These are phyloP conservation scores for Taphrina sp. DNA, from an alignment of 1,139 yeast genomes.

Conservation along the genomic window DNA sequence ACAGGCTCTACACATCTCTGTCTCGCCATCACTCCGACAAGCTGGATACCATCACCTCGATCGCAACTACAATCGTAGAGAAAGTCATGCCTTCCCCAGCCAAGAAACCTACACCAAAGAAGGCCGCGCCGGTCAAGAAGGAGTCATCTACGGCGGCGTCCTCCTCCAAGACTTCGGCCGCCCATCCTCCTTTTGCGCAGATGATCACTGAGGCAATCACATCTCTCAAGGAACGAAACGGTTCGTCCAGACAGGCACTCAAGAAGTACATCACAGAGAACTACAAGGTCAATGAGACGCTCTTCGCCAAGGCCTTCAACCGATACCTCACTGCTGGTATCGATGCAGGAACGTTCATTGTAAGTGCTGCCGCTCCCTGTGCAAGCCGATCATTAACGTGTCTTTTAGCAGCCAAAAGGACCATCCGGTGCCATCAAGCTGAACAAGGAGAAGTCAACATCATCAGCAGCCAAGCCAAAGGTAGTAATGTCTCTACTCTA, in stretches of 20 bases:
- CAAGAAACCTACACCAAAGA: constrained; percentile 17
- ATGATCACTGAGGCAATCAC: constrained; percentile 31
- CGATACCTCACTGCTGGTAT: constrained; percentile 80
- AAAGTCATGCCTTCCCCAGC: constrained; percentile 29
- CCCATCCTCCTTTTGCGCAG: constrained; percentile 26
- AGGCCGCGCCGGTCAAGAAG: constrained; percentile 24
- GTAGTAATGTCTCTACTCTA: constrained; percentile 32
- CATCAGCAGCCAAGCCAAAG: constrained; percentile 38
- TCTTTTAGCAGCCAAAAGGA: constrained; percentile 20
- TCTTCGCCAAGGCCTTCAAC: constrained; percentile 76
- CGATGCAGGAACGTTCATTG: constrained; percentile 68
- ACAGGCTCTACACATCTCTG: background rate
- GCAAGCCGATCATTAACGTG: constrained; percentile 26
- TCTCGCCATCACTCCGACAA: background rate
- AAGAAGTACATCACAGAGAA: constrained; percentile 69
- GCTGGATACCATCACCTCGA: constrained; percentile 17
- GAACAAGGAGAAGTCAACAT: constrained; percentile 50
- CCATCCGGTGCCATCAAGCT: constrained; percentile 70
- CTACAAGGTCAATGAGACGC: constrained; percentile 57
- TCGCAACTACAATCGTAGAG: constrained; percentile 21
- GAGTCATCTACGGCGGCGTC: background rate
- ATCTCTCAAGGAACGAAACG: constrained; percentile 29
- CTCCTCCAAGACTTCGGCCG: constrained; percentile 12
- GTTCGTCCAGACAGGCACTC: constrained; percentile 62
- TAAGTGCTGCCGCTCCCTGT: constrained; percentile 50